phyloP scores from a whole-genome alignment of 23 red algal species.

The Gracilariopsis chorda region DNA sequence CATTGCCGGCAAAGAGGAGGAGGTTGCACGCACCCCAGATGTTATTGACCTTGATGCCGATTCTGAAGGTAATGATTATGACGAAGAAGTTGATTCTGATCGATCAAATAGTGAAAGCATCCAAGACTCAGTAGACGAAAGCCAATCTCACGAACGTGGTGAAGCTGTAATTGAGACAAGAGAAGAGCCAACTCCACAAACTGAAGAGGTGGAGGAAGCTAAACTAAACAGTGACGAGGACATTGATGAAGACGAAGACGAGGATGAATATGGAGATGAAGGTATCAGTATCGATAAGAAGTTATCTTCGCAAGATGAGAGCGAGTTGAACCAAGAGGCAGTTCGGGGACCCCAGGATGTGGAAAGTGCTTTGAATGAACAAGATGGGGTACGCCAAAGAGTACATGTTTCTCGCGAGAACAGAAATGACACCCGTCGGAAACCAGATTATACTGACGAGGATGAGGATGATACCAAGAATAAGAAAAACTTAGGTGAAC shows the following conservation, averaged over 20 bases:
- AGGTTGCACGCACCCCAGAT: background rate
- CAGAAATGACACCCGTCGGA: background rate
- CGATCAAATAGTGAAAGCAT: background rate
- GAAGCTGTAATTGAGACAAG: background rate
- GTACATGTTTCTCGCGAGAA: background rate
- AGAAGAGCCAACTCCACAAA: background rate
- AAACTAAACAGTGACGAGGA: background rate
- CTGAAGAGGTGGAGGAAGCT: background rate
- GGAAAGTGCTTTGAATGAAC: background rate
- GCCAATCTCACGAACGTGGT: slow-evolving; percentile 1
- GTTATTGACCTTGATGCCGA: slow-evolving; percentile 4
- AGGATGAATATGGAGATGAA: background rate
- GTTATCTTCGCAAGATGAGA: background rate
- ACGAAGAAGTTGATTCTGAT: background rate
- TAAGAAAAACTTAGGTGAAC: no score
- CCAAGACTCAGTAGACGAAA: slow-evolving; percentile 6
- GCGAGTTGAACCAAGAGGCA: background rate
- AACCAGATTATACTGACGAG: background rate
- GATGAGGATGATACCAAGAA: background rate
- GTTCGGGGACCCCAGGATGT: background rate
- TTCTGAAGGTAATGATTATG: slow-evolving; percentile 10
- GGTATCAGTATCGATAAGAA: background rate
- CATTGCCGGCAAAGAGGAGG: background rate
- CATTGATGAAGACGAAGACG: slow-evolving; percentile 15
- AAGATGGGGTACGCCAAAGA: background rate